Base-by-base conservation (phyloP, 2,329 filamentous ascomycete genomes). In the Botrytis porri region DNA sequence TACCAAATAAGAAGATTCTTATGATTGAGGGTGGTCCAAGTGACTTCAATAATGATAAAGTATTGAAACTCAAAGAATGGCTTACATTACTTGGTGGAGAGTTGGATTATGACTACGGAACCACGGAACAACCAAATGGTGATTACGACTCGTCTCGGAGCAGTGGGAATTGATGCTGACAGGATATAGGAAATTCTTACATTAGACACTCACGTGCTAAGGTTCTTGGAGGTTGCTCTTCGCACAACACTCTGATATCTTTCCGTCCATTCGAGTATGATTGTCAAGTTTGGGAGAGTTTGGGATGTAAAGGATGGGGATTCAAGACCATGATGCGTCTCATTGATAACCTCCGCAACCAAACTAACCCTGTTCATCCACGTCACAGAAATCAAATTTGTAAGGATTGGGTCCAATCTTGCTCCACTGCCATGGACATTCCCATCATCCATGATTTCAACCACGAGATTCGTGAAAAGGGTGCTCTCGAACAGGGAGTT, bases 141-240 rank as follows among this genome's bases (percentile, higher is more conserved):
- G 96, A 95, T 85, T 94, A 72, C 87, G 92, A 41, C 22, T 60
- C 48, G 61, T 63, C 32, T 22, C 4, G 14, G 51, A 7, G 66
- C 35, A 39, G 41, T 57, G 62, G 69, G 72, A 51, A n/a, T 29
- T 48, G 29, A 66, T 60, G 67, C 76, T 77, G 60, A 78, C 67
- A 73, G 74, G 41, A 41, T 75, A 77, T 83, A 88, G 93, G 94
- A 81, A 97, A 97, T 86, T 96, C 93, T 73, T 88, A 94, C 84
- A 97, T 97, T 84, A 90, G 94, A 76, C 94, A 97, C 85, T 97
- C 94, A 22, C 91, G 94, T 75, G 94, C 94, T 76, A 97, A 97
- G 86, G 94, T 97, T 57, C 88, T 97, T 43, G 94, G 94, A 77
- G 94, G 94, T 77, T 97, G 94, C 86, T 97, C 94, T 62, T 95